Percentiles rank a stretch among this genome's conserved stretches.
Evolutionary conservation across 345 rosid genomes (phyloP).

Genomic region (Conringia planisiliqua): DNA sequence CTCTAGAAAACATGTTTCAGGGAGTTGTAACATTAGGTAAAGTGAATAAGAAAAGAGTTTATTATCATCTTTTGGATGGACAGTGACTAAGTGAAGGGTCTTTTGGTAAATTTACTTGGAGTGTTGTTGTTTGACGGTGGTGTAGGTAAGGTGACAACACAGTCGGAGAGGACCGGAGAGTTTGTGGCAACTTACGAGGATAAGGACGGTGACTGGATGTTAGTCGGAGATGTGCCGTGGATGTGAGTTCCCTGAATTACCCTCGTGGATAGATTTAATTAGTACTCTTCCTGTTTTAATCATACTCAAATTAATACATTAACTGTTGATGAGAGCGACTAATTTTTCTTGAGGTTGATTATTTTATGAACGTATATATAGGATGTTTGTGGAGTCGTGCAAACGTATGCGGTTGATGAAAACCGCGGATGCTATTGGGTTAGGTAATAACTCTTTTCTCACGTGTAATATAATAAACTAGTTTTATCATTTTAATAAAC

Average conservation of each 20-base stretch:
- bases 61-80: neutral
- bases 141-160: conserved; percentile 33
- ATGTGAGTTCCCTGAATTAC: conserved; percentile 43
- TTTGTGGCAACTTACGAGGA: conserved; percentile 70
- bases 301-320: neutral
- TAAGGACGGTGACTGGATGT: conserved; percentile 89
- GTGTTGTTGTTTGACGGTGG: neutral
- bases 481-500: neutral
- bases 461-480: neutral
- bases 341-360: neutral
- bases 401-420: conserved; percentile 70
- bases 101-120: neutral
- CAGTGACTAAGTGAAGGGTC: neutral
- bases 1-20: conserved; percentile 57
- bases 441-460: conserved; percentile 28
- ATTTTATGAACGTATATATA: conserved; percentile 14
- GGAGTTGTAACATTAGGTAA: conserved; percentile 44
- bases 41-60: conserved; percentile 1
- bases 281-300: neutral
- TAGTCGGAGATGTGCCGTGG: conserved; percentile 92
- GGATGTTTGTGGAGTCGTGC: conserved; percentile 75
- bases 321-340: neutral
- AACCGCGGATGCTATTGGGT: conserved; percentile 47
- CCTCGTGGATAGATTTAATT: neutral
- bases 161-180: conserved; percentile 34